phyloP scores from a whole-genome alignment of 495 filamentous ascomycete genomes.

The Talaromyces nanjingensis region DNA sequence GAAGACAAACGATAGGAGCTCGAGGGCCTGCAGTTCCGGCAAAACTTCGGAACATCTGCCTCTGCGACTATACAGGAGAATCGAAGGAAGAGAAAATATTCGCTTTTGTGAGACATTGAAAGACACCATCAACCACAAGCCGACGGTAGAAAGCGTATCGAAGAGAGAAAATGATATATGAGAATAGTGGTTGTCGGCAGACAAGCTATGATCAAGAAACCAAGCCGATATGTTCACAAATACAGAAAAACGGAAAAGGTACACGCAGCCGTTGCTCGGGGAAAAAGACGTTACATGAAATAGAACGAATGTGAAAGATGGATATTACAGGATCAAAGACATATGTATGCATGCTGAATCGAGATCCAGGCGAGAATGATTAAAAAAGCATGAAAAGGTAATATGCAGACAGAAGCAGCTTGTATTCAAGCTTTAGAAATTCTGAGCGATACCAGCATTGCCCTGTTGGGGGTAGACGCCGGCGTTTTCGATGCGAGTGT shows the following conservation, averaged over 20 bases:
- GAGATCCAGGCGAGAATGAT: slow-evolving; percentile 1
- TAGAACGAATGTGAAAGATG: neutral
- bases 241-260: neutral
- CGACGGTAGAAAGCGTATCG: neutral
- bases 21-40: neutral
- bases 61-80: neutral
- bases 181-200: neutral
- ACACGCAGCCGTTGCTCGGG: slow-evolving; percentile 2
- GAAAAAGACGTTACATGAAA: neutral
- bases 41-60: neutral
- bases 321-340: neutral
- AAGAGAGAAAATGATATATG: neutral
- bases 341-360: slow-evolving; percentile 5
- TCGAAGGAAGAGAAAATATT: neutral
- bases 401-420: neutral
- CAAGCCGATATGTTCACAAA: slow-evolving; percentile 5
- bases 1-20: neutral
- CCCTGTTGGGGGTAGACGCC: slow-evolving; percentile 79
- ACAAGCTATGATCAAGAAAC: slow-evolving; percentile 2
- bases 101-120: neutral
- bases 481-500: slow-evolving; percentile 90
- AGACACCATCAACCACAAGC: neutral
- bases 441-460: slow-evolving; percentile 95
- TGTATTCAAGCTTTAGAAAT: slow-evolving; percentile 55
- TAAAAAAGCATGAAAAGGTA: neutral